Conservation (phyloP, 2,329 filamentous ascomycete species). For the Cladorrhinum sp. region DNA sequence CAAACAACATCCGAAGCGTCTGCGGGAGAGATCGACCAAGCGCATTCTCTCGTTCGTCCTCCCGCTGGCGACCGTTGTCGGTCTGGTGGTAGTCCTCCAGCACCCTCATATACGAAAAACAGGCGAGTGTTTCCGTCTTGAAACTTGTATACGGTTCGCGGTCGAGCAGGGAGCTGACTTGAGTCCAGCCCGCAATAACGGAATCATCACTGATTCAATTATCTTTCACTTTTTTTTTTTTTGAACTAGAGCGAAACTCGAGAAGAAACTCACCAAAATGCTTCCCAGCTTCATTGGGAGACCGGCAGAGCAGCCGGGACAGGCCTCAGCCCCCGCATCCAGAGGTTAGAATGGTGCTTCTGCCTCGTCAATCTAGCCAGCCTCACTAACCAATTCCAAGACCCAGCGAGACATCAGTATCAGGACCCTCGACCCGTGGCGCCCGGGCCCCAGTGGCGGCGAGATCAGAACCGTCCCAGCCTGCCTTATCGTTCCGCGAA, state of each 20-base stretch:
- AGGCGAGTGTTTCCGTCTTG: too few species aligned
- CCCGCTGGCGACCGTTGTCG: too few species aligned
- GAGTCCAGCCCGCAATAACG: background rate
- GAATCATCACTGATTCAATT: background rate
- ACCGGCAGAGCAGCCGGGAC: background rate
- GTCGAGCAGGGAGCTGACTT: background rate
- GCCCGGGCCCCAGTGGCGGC: background rate
- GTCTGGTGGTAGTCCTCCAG: too few species aligned
- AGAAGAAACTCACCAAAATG: background rate
- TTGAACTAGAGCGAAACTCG: background rate
- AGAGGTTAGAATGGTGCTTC: background rate
- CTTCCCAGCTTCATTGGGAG: background rate
- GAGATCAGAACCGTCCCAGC: background rate
- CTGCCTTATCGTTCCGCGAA: background rate
- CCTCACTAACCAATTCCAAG: background rate
- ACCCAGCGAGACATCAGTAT: background rate
- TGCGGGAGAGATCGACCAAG: too few species aligned
- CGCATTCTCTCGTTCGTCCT: too few species aligned
- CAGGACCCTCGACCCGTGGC: background rate
- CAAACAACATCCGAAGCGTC: too few species aligned
- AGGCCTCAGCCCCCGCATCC: background rate
- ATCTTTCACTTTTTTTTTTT: background rate
- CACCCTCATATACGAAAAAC: too few species aligned
- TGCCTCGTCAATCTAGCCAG: background rate
- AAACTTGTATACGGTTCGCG: too few species aligned